Conservation (phyloP, 2,329 filamentous ascomycete species). For the Paecilomyces formosus region DNA sequence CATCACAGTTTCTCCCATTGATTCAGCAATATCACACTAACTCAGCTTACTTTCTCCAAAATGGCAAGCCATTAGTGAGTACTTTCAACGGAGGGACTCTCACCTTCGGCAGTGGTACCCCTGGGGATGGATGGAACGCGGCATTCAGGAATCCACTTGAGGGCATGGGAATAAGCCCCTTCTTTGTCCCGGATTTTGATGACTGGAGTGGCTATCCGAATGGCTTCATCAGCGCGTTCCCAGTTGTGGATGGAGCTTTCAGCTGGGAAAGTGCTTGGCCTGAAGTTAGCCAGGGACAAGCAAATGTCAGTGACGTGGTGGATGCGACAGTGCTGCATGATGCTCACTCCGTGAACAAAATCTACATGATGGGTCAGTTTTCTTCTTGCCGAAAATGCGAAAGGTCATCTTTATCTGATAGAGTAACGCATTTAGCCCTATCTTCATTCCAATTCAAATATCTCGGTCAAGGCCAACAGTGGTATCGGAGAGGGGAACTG, state of each 20-base stretch:
- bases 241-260: slow-evolving; percentile 26
- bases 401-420: not conserved
- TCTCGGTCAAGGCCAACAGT: slow-evolving; percentile 19
- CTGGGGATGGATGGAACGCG: slow-evolving; percentile 15
- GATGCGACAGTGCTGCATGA: slow-evolving; percentile 22
- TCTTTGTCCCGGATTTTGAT: slow-evolving; percentile 25
- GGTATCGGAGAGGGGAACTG: slow-evolving; percentile 30
- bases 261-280: slow-evolving; percentile 33
- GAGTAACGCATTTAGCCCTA: slow-evolving; percentile 6
- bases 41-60: slow-evolving; percentile 20
- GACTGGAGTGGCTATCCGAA: slow-evolving; percentile 11
- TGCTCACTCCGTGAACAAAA: slow-evolving; percentile 21
- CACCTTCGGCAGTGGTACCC: slow-evolving; percentile 9
- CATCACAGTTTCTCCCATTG: slow-evolving; percentile 18
- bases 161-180: slow-evolving; percentile 16
- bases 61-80: slow-evolving; percentile 22
- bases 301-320: slow-evolving; percentile 17
- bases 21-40: slow-evolving; percentile 15
- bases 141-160: slow-evolving; percentile 16
- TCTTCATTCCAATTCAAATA: slow-evolving; percentile 35
- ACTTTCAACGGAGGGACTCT: slow-evolving; percentile 23
- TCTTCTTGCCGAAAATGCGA: not conserved
- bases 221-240: slow-evolving; percentile 16
- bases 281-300: slow-evolving; percentile 9
- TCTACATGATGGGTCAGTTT: slow-evolving; percentile 30